Conservation (phyloP, 306 rosid genomes). For the Gastrolobium bilobum region DNA sequence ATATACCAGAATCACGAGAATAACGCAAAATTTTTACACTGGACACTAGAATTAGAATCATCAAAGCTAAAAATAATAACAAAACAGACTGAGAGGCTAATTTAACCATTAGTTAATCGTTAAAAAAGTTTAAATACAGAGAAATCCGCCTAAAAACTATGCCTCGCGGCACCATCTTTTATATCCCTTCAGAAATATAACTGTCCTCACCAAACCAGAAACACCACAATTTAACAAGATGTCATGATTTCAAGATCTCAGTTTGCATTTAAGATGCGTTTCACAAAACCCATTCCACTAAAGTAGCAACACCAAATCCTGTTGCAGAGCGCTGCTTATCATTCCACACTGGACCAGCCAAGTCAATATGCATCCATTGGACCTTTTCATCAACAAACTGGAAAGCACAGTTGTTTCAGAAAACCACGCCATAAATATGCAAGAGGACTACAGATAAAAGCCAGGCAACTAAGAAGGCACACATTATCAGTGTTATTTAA, state of each 20-base stretch:
- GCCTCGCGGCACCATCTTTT: not conserved
- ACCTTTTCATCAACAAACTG: slow-evolving; percentile 90
- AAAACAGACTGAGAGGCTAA: too few species aligned
- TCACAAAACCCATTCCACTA: slow-evolving; percentile 82
- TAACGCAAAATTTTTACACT: too few species aligned
- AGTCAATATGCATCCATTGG: slow-evolving; percentile 87
- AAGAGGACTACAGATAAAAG: not conserved
- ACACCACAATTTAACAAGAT: not conserved
- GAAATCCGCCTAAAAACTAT: not conserved
- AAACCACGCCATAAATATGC: not conserved
- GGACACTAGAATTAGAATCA: too few species aligned
- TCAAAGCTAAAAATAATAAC: too few species aligned
- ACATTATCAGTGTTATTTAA: not conserved
- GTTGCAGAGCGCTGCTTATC: slow-evolving; percentile 72
- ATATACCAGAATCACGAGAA: too few species aligned
- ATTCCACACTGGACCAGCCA: slow-evolving; percentile 78
- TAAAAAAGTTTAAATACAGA: not conserved
- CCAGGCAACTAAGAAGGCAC: not conserved
- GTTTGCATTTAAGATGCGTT: slow-evolving; percentile 58
- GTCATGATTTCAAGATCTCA: not conserved
- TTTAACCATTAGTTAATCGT: too few species aligned
- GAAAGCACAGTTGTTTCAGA: slow-evolving; percentile 45
- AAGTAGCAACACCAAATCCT: slow-evolving; percentile 75
- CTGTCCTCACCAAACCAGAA: slow-evolving; percentile 6
- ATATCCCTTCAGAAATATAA: not conserved